phyloP scores from a whole-genome alignment of 2,329 filamentous ascomycete genomes.

The Myriosclerotinia curreyana region DNA sequence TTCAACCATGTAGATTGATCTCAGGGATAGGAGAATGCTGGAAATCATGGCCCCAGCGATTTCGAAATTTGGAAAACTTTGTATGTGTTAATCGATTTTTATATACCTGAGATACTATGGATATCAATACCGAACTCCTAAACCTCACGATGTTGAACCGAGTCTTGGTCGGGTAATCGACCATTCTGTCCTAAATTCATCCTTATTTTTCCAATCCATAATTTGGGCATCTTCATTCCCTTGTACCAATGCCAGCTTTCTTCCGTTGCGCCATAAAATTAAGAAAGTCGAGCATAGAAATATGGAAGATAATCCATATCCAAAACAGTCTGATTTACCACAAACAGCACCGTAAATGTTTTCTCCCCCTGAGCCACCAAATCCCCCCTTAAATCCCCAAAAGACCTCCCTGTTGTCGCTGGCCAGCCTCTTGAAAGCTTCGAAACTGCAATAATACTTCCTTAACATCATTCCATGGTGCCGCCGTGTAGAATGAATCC shows the following conservation, averaged over 20 bases:
- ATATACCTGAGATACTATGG: not conserved
- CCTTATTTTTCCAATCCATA: not conserved
- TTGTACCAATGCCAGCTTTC: not conserved
- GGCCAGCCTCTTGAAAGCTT: constrained; percentile 8
- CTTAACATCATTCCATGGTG: constrained; percentile 16
- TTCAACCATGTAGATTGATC: not conserved
- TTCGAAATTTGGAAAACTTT: not conserved
- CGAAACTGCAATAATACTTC: constrained; percentile 10
- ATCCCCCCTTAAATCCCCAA: not conserved
- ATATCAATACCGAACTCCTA: constrained; percentile 16
- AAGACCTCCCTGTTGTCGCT: not conserved
- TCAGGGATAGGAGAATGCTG: too few species aligned
- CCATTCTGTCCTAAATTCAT: not conserved
- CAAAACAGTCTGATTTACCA: not conserved
- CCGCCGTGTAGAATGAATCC: constrained; percentile 19
- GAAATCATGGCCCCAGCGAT: not conserved
- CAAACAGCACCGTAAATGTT: not conserved
- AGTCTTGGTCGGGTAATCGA: not conserved
- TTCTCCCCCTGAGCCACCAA: not conserved
- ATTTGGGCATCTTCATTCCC: not conserved
- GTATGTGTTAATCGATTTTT: not conserved
- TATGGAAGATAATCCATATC: not conserved
- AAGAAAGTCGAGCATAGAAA: not conserved
- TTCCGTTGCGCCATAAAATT: not conserved
- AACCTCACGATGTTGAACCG: not conserved